Base-by-base conservation (phyloP, 768 basidiomycete species). In the Podaxis sp. region DNA sequence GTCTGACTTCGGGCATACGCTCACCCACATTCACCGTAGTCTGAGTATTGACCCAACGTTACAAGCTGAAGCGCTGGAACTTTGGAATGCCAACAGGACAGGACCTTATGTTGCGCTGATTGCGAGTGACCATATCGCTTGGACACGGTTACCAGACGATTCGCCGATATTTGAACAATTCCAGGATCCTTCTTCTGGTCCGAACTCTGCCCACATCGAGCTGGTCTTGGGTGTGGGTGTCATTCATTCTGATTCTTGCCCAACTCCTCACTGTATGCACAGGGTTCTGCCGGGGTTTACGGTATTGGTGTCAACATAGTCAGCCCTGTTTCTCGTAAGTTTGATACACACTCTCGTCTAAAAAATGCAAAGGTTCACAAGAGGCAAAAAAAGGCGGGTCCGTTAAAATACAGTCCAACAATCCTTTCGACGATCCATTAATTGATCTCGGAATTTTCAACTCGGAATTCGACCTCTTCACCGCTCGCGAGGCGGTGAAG, bases 281-380 rank as follows among this genome's bases (percentile, higher is more conserved):
- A 67, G 27, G 40, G 62, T 23, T 62, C 56, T 5, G 67, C 68
- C 28, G 64, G 67, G 44, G 68, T 66, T 55, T 52, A 71, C 18
- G 61, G 62, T 16, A 59, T 68, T 36, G 51, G 62, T 1, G 58
- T 69, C 1, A 61, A 60, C 27, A 62, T 74, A 4, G 65, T 71
- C 6, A 67, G 71, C 9, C 72, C 75, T 9, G 56, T 63, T 35
- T 70, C 73, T 14, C 70, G 73, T 71, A 5, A 44, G 59, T 60
- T 21, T 1, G 5, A 1, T 32, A 5, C 1, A 5, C 27, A 32
- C 18, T 35, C 13, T 36, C 5, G 2, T 38, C 9, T 1, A 36
- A 23, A 44, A 21, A 9, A 64, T 55, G 1, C 35, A 2, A 42
- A 25, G 48, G 7, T 38, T 60, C 5, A 32, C 32, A n/a, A 27